Evolutionary conservation across 495 filamentous ascomycete genomes (phyloP), one percentile per base, ranked within the genome.

Genomic region (Aspergillus mulundensis): DNA sequence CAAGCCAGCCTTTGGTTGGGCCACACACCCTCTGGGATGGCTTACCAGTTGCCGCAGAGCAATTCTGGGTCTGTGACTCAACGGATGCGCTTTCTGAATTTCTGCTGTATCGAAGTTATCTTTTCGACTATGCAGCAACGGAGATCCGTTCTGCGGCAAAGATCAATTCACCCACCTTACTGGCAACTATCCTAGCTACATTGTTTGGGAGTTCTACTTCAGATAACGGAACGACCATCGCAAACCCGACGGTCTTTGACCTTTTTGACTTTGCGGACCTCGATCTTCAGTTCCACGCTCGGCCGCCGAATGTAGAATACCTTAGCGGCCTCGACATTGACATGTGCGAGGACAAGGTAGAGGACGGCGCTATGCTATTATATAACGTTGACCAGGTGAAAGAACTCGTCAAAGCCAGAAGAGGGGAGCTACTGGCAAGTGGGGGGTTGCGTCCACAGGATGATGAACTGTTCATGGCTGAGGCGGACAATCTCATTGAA

Each of bases 191-290:
- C 4, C 82, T 95, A 38, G 85, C 89, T 16, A 86, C 88, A 0
- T 73, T 97, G 32, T 80, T 89, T 19, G 95, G 95, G 21, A 84
- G 80, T 54, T 88, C 91, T 6, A 76, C 76, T 5, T 54, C 81
- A 23, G 82, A 87, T 0, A 80, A 81, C 30, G 82, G 84, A 8
- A 80, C 86, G 39, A 74, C 80, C n/a, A 61, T 85, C 24, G 64
- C 70, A 14, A 87, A 88, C 52, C 80, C 85, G 4, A 88, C 86
- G 6, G 80, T 97, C 14, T 95, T 97, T 68, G 95, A 97, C 59
- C 81, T 97, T 19, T 91, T 96, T 54, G 95, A 97, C 70, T 96
- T 97, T 54, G 77, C 91, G 28, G 86, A 91, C 53, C 68, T 89
- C 7, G 84, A 91, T 40, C 76, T 84, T 40, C 61, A 74, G 2